phyloP scores from a whole-genome alignment of 2,329 filamentous ascomycete genomes.

The Penicillium polonicum region DNA sequence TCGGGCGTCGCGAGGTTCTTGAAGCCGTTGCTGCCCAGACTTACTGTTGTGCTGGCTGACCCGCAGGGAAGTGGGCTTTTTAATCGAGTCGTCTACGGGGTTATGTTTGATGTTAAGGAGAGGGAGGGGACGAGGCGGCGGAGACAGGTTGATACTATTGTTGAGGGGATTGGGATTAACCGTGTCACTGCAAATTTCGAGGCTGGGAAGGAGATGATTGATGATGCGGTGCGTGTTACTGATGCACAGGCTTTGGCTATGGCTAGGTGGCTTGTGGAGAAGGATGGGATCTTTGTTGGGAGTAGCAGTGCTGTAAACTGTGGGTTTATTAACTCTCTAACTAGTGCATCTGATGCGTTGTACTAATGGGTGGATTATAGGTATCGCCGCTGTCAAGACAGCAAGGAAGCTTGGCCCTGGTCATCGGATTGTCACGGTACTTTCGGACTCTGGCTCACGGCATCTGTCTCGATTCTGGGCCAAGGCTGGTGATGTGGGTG shows the following conservation, averaged over 20 bases:
- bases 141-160: conserved; percentile 90
- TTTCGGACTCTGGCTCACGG: conserved; percentile 52
- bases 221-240: conserved; percentile 84
- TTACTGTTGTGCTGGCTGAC: conserved; percentile 81
- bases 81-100: conserved; percentile 87
- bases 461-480: conserved; percentile 55
- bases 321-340: conserved; percentile 36
- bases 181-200: conserved; percentile 93
- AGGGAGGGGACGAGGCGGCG: conserved; percentile 84
- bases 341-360: conserved; percentile 11
- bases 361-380: conserved; percentile 29
- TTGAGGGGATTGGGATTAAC: conserved; percentile 95
- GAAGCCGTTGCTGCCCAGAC: conserved; percentile 65
- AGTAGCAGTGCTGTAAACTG: conserved; percentile 98
- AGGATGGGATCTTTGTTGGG: conserved; percentile 90
- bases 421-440: conserved; percentile 49
- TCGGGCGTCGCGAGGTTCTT: conserved; percentile 81
- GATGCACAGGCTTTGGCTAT: conserved; percentile 88
- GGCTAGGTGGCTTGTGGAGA: conserved; percentile 95
- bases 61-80: conserved; percentile 91
- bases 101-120: conserved; percentile 92
- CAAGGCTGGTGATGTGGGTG: conserved; percentile 48
- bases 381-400: conserved; percentile 49
- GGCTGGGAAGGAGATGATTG: conserved; percentile 77
- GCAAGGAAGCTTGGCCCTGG: conserved; percentile 49